Base-by-base conservation (phyloP, 108 stramenopile genomes). In the Pseudonitzschia multiseries region DNA sequence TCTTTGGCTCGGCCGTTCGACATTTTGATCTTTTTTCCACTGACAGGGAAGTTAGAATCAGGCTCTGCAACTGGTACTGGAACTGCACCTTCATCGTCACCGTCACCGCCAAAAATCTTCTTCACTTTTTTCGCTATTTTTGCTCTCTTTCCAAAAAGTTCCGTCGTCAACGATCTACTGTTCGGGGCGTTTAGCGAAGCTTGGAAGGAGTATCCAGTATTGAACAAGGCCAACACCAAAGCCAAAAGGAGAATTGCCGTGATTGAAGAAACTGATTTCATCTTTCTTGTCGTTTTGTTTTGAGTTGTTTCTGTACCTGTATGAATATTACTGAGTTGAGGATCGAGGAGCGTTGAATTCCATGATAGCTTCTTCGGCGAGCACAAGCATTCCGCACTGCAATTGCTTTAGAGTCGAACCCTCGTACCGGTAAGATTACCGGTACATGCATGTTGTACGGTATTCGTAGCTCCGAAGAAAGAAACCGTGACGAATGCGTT, bases 401-500 rank as follows among this genome's bases (percentile, higher is more conserved):
- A 36, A 36, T 36, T 36, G 2, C 36, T 36, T 36, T 6, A 36
- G 36, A 36, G 4, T 36, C 36, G 36, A 2, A 36, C 2, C 4
- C 6, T 36, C n/a, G n/a, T 36, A 36, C 36, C 6, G 36, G 4
- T 36, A 36, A 36, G 36, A 36, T 36, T 36, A 36, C 36, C 36
- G n/a, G n/a, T n/a, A n/a, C n/a, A n/a, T n/a, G n/a, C n/a, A n/a
- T n/a, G n/a, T n/a, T n/a, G n/a, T n/a, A n/a, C n/a, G n/a, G n/a
- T n/a, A n/a, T n/a, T n/a, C n/a, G n/a, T n/a, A n/a, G n/a, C n/a
- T 18, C 46, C 46, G 46, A 56, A 24, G 54, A 24, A 26, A 26
- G 54, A 56, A 56, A 56, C 22, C 20, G 54, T 56, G 54, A 56
- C 54, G 54, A 56, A 56, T 56, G 54, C 24, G 54, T 56, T 56